Base-by-base conservation (phyloP, 257 asterid genomes). In the Cinchona pubescens region DNA sequence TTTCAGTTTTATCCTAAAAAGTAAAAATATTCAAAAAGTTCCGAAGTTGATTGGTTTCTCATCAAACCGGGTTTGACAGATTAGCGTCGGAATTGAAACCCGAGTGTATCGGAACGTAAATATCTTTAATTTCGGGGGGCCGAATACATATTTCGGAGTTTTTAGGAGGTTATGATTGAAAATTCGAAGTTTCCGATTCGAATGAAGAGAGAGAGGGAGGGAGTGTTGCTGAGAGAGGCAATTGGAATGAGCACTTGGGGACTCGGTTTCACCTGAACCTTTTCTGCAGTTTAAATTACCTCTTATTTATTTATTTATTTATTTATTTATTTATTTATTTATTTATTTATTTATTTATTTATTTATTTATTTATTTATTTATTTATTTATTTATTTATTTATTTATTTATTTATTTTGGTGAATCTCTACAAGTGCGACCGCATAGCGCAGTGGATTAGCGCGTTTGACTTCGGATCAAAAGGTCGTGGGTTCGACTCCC, bases 381-480 rank as follows among this genome's bases (percentile, higher is more conserved):
- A n/a, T n/a, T n/a, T n/a, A n/a, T n/a, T n/a, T n/a, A n/a, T n/a
- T n/a, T n/a, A n/a, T n/a, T n/a, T n/a, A n/a, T n/a, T n/a, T n/a
- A n/a, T n/a, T n/a, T n/a, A n/a, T n/a, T n/a, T n/a, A n/a, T n/a
- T n/a, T n/a, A n/a, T n/a, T n/a, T n/a, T n/a, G n/a, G n/a, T n/a
- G n/a, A n/a, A n/a, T n/a, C n/a, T n/a, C n/a, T n/a, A n/a, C n/a
- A n/a, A n/a, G n/a, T n/a, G n/a, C n/a, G 98, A 90, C 96, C 96
- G 96, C 98, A 92, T 95, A 91, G 98, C 98, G 97, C 98, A 90
- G 99, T 92, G 98, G 99, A 92, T 95, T 95, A 92, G 98, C 97
- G 99, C 96, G 97, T 92, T 88, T 95, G 99, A 95, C 97, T 92
- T 95, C 97, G 96, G 88, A 83, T 83, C 78, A 85, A 75, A 82